phyloP scores from a whole-genome alignment of 2,329 filamentous ascomycete genomes.

The Phialophora verrucosa region DNA sequence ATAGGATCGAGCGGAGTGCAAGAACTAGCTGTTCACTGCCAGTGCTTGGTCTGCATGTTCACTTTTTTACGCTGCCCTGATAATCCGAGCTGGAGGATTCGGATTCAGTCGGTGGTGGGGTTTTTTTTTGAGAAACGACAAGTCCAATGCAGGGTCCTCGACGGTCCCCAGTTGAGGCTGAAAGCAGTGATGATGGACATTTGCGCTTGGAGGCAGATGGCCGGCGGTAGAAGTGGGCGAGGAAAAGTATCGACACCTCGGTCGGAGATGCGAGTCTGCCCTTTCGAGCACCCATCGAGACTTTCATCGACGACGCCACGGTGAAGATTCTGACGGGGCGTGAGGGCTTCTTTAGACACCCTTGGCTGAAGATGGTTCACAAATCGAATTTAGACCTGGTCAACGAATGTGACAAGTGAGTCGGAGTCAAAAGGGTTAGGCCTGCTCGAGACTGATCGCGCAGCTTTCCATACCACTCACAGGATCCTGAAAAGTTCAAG shows the following conservation, averaged over 20 bases:
- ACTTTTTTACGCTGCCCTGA: not conserved
- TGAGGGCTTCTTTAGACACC: not conserved
- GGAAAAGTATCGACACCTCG: not conserved
- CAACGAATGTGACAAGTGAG: slow-evolving; percentile 62
- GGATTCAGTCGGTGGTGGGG: not conserved
- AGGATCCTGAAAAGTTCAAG: slow-evolving; percentile 62
- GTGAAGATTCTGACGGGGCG: not conserved
- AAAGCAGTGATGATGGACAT: not conserved
- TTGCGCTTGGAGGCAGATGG: not conserved
- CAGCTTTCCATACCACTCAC: slow-evolving; percentile 79
- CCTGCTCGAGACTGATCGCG: not conserved
- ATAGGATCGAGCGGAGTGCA: not conserved
- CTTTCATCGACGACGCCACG: not conserved
- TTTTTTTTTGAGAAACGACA: not conserved
- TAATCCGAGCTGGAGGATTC: not conserved
- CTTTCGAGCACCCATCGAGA: not conserved
- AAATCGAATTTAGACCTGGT: slow-evolving; percentile 61
- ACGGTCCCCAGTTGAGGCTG: not conserved
- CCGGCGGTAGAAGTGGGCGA: not conserved
- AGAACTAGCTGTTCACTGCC: not conserved
- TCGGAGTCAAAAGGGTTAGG: not conserved
- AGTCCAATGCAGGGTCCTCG: not conserved
- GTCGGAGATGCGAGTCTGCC: not conserved
- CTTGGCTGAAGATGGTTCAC: slow-evolving; percentile 11
- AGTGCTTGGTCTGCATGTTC: not conserved